Percentiles rank a stretch among this genome's conserved stretches.
phyloP scores from a whole-genome alignment of 2,329 filamentous ascomycete species.

The Bipolaris bicolor region DNA sequence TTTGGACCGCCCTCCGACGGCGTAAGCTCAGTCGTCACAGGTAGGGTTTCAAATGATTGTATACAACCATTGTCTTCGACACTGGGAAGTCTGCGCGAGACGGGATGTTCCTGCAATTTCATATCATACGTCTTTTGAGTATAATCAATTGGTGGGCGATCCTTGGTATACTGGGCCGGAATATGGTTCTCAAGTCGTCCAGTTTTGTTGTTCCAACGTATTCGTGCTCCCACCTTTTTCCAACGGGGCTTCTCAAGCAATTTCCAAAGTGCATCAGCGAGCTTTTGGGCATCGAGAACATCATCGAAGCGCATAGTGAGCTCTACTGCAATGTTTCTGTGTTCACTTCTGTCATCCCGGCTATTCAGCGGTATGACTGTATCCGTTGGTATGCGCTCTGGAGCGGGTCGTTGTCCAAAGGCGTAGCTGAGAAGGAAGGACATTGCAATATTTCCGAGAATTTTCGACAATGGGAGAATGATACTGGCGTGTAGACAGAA shows the following conservation, averaged over 20 bases:
- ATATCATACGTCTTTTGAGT: slow-evolving; percentile 47
- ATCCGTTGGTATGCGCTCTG: slow-evolving; percentile 27
- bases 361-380: slow-evolving; percentile 28
- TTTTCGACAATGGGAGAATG: not conserved
- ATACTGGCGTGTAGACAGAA: not conserved
- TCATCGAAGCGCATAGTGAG: slow-evolving; percentile 54
- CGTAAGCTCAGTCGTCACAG: slow-evolving; percentile 8
- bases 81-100: slow-evolving; percentile 49
- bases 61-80: slow-evolving; percentile 10
- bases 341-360: slow-evolving; percentile 18
- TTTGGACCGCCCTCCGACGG: slow-evolving; percentile 9
- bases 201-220: slow-evolving; percentile 47
- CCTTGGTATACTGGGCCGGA: slow-evolving; percentile 44
- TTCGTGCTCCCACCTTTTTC: slow-evolving; percentile 56
- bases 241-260: slow-evolving; percentile 55
- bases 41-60: slow-evolving; percentile 6
- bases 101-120: slow-evolving; percentile 52
- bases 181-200: slow-evolving; percentile 52
- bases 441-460: slow-evolving; percentile 4
- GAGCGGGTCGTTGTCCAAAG: slow-evolving; percentile 11
- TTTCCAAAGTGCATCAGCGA: slow-evolving; percentile 46
- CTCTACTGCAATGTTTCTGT: slow-evolving; percentile 17
- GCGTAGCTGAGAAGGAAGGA: slow-evolving; percentile 13
- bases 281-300: slow-evolving; percentile 53
- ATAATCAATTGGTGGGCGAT: slow-evolving; percentile 52